Base-by-base conservation (phyloP, 805 yeast species). In the Lipomyces yamanashiensis region DNA sequence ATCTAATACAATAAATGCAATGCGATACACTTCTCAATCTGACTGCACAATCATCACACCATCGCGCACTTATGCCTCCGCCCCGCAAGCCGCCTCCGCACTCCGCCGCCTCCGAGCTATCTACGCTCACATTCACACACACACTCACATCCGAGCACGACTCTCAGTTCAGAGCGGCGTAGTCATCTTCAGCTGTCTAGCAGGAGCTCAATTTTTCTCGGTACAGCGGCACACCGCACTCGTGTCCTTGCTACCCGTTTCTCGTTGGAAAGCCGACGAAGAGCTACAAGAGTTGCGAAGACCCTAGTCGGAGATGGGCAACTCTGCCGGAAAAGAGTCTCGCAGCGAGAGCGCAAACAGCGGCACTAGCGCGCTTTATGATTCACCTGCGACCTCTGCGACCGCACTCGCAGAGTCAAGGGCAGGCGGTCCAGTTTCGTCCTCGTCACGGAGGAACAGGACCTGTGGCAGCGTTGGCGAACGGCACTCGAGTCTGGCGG, bases 241-340 rank as follows among this genome's bases (percentile, higher is more conserved):
- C 6, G 44, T 15, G 15, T 21, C 28, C 49, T 21, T 44, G n/a
- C 49, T 44, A 13, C 49, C 28, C 49, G n/a, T 9, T 17, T 13
- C 49, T 44, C 49, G 19, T 39, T 39, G 41, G 13, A 15, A 28
- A 28, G 44, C 44, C n/a, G 44, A 3, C 44, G 17, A 40, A 13
- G 17, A 40, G n/a, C 17, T n/a, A 28, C 28, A 28, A 28, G 28
- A n/a, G 33, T 33, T 19, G 15, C 15, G 33, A 17, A 47, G 15
- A n/a, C 28, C 13, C 33, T 19, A 23, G 40, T 15, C 36, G 40
- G 36, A 7, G n/a, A 73, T 72, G 75, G 75, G 75, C 43, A 73
- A 72, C 67, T 66, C 71, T 45, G 66, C 66, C 49, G 71, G 72
- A 41, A 72, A 71, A 41, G 74, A 72, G 56, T 54, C 63, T 49